Evolutionary conservation across 2,329 filamentous ascomycete genomes (phyloP), one percentile per base, ranked within the genome.

Genomic region (Calonectria multiphialidica): DNA sequence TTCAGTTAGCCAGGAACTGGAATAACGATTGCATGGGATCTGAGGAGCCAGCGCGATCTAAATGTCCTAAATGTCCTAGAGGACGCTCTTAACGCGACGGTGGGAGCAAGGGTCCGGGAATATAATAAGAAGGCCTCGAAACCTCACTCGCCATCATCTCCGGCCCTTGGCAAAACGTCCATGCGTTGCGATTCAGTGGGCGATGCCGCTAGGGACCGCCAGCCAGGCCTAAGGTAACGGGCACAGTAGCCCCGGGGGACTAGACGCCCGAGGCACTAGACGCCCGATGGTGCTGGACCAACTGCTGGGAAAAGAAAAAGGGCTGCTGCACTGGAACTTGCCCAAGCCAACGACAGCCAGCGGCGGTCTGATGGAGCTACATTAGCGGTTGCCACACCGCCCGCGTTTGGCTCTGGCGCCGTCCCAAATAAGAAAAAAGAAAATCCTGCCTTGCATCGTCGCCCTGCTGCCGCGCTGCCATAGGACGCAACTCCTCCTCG

Each of bases 381-480:
- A 18, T 63, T 74, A 74, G 70, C 75, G 71, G 65, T 65, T 75
- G 72, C 72, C 74, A 78, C 76, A 78, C 78, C 77, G 78, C 76
- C 76, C 75, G 77, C 77, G 75, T 73, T 77, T 77, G 76, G 62
- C 55, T 69, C 70, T 79, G 70, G 71, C 72, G 74, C 71, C 57
- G 62, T 30, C 75, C 72, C 28, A 30, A 30, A 30, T 30, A 30
- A 8, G n/a, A n/a, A 69, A 78, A 72, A 79, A 77, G 70, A 72
- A 77, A 79, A 57, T 66, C 21, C 40, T 55, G 61, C 50, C 67
- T 33, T 45, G 53, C 53, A 18, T 25, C 35, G 21, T 28, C 33
- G 50, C 30, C 50, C 18, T 55, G 50, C 35, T 59, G 53, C 53
- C 12, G n/a, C 13, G 2, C 33, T 57, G 21, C 53, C 21, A 59